Base-by-base conservation (phyloP, 140 eudicot genomes). In the Senecio squalidus region DNA sequence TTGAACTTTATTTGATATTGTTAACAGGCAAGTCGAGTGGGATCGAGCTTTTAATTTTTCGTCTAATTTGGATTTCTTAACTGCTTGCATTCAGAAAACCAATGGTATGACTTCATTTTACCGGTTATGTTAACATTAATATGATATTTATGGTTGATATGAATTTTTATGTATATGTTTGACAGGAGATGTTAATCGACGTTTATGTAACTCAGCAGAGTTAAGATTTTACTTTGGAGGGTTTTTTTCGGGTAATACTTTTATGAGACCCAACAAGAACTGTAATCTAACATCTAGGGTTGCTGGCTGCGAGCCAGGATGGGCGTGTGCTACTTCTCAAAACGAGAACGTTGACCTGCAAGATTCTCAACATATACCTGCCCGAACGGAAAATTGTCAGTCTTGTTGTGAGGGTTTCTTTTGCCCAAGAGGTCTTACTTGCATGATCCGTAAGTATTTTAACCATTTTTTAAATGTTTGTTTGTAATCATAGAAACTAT, bases 231-330 rank as follows among this genome's bases (percentile, higher is more conserved):
- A 87, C 80, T 77, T 87, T 68, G 58, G 60, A 39, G 81, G 68
- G 60, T 78, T 81, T 70, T 73, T 60, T 74, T 76, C 56, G 70
- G 80, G 65, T 44, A 30, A 23, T 60, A 60, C 31, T 57, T 33
- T 59, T 52, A 25, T 78, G 60, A 81, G 48, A 63, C 85, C 82
- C 20, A 92, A 79, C 76, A 75, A 38, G 20, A 92, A 87, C 72
- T 92, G 98, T 54, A 92, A 92, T 38, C 51, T 65, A 45, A 81
- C 89, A 18, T 47, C 85, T 46, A 68, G 89, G 86, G 76, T 80
- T 51, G 36, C 86, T 53, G 98, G 98, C 5, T 92, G 98, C 36
- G 98, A 92, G 84, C 96, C 98, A 22, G 98, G 98, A 65, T 92
- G 98, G 98, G 96, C 96, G 0, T 84, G 96, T 51, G 77, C 82